Percentiles rank a stretch among this genome's conserved stretches.
These are phyloP conservation scores for Naganishia antarctica DNA, from an alignment of 768 basidiomycete species.

Conservation along the genomic window DNA sequence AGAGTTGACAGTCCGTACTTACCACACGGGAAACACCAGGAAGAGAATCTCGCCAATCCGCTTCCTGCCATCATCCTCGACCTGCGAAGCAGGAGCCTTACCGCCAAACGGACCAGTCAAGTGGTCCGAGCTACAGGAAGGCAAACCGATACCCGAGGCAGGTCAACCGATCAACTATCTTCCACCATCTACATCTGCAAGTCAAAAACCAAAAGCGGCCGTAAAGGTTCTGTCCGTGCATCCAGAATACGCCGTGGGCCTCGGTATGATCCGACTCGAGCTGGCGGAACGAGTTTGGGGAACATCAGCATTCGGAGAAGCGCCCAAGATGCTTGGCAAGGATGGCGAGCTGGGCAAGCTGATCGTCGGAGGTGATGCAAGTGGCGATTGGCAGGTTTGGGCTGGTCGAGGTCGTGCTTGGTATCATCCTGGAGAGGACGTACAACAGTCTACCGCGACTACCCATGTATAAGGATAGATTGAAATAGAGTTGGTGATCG, in stretches of 20 bases:
- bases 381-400: constrained; percentile 59
- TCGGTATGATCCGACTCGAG: constrained; percentile 76
- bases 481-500: too few relatives aligned
- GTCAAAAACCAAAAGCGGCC: constrained; percentile 64
- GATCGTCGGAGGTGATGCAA: constrained; percentile 41
- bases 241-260: constrained; percentile 56
- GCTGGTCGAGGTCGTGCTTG: constrained; percentile 56
- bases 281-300: constrained; percentile 56
- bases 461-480: constrained; percentile 1
- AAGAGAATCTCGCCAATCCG: constrained; percentile 83
- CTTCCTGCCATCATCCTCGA: constrained; percentile 47
- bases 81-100: not conserved
- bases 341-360: constrained; percentile 50
- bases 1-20: constrained; percentile 92
- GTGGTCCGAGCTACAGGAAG: constrained; percentile 32
- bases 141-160: constrained; percentile 29
- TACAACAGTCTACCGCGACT: constrained; percentile 5
- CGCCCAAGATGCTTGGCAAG: constrained; percentile 50
- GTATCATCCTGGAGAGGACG: constrained; percentile 30
- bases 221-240: constrained; percentile 62
- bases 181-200: constrained; percentile 23
- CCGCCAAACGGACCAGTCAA: constrained; percentile 29
- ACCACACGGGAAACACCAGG: constrained; percentile 84
- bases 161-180: constrained; percentile 30
- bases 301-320: constrained; percentile 13